Evolutionary conservation across 345 rosid species (phyloP), one percentile per base, ranked within the genome.

Genomic region (Eucalyptus fibrosa): DNA sequence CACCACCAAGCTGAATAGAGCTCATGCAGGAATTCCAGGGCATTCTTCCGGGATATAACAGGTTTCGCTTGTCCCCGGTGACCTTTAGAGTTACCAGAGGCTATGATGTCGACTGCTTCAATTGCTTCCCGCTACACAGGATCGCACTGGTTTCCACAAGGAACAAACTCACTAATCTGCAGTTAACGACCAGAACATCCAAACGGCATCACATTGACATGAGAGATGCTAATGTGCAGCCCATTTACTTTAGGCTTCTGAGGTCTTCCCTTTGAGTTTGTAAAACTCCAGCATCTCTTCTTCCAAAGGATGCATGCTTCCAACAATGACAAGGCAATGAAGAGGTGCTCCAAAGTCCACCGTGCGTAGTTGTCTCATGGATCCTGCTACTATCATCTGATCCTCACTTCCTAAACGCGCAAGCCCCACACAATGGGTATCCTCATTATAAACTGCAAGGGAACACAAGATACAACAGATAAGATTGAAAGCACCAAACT

Each of bases 211-310:
- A 13, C 85, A 77, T 23, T 40, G 85, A 21, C 85, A 37, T 4
- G 47, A 6, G 47, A 77, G 85, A 77, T 21, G 85, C 47, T 40
- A 40, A 77, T 23, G 30, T 72, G 45, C 82, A 34, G 82, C 82
- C 7, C 45, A 11, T 72, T 11, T 19, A 3, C 44, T 9, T 69
- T 34, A 72, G 13, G 26, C 8, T 3, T 34, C 44, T 72, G 45
- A 72, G 26, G 45, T 9, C 82, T 50, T 51, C 40, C 65, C 83
- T 87, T 87, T 40, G 86, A 93, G 90, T 86, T 90, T 94, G 95
- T 95, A 98, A 90, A 95, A 92, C 83, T 94, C 95, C 87, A 98
- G 88, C 98, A 98, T 97, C 92, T 98, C 99, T 89, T 96, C 97
- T 93, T 98, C 98, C 65, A 96, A 90, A 1, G 99, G 98, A 93